Percentiles rank a stretch among this genome's conserved stretches.
phyloP scores from a whole-genome alignment of 2,329 filamentous ascomycete genomes.

The Aspergillus terreus region DNA sequence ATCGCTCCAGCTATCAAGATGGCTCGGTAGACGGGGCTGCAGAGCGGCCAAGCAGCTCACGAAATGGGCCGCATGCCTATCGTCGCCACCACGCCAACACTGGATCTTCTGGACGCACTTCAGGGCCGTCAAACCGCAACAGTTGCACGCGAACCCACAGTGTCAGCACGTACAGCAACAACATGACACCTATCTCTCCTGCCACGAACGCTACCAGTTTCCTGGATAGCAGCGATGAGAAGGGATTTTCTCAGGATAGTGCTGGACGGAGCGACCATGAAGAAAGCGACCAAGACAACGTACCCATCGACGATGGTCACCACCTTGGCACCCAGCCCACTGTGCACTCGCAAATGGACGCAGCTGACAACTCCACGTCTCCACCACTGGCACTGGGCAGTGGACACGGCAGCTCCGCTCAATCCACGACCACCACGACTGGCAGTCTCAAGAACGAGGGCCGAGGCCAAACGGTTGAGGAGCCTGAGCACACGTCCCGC shows the following conservation, averaged over 20 bases:
- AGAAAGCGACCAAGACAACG: slow-evolving; percentile 25
- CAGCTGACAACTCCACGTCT: slow-evolving; percentile 20
- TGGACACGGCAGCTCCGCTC: slow-evolving; percentile 23
- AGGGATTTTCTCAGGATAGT: slow-evolving; percentile 25
- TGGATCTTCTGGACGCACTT: slow-evolving; percentile 32
- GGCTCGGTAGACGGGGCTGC: slow-evolving; percentile 13
- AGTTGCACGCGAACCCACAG: slow-evolving; percentile 40
- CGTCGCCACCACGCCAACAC: slow-evolving; percentile 30
- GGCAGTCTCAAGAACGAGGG: slow-evolving; percentile 25
- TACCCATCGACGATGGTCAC: slow-evolving; percentile 13
- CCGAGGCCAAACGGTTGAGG: slow-evolving; percentile 17
- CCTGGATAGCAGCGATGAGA: slow-evolving; percentile 39
- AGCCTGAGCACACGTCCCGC: slow-evolving; percentile 18
- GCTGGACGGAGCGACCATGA: slow-evolving; percentile 27
- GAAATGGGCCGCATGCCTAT: slow-evolving; percentile 19
- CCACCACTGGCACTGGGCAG: slow-evolving; percentile 18
- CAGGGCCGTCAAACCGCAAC: slow-evolving; percentile 31
- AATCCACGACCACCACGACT: slow-evolving; percentile 23
- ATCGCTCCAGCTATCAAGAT: slow-evolving; percentile 10
- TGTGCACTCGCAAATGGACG: slow-evolving; percentile 24
- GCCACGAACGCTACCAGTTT: slow-evolving; percentile 45
- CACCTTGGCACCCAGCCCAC: slow-evolving; percentile 21
- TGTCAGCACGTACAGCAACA: slow-evolving; percentile 41
- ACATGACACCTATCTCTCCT: slow-evolving; percentile 39
- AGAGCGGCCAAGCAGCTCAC: slow-evolving; percentile 28